A percentile compares a stretch with the other conserved stretches of the same genome.
Conservation (phyloP, 2,329 filamentous ascomycete species). For the Elsinoe fawcettii region DNA sequence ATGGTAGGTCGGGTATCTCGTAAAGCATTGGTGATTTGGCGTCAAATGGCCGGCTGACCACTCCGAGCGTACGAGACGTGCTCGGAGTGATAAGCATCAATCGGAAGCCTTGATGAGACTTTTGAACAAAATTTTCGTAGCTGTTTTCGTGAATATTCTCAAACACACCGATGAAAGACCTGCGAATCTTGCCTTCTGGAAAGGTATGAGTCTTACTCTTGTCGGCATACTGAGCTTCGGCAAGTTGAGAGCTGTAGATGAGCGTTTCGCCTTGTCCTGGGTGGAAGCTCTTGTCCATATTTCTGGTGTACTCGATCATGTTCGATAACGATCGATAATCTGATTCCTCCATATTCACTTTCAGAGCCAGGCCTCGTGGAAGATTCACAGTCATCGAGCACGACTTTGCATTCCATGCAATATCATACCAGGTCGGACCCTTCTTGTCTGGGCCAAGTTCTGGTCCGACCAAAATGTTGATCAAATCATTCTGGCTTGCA, state of each 20-base stretch:
- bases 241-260: constrained; percentile 61
- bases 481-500: constrained; percentile 68
- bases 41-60: constrained; percentile 61
- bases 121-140: constrained; percentile 64
- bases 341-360: constrained; percentile 62
- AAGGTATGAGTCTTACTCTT: constrained; percentile 63
- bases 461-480: constrained; percentile 64
- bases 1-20: constrained; percentile 53
- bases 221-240: constrained; percentile 75
- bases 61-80: constrained; percentile 68
- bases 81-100: constrained; percentile 71
- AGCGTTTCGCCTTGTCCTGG: constrained; percentile 61
- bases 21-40: constrained; percentile 65
- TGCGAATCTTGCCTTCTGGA: constrained; percentile 62
- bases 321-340: constrained; percentile 74
- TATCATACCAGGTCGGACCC: constrained; percentile 71
- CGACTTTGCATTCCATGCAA: constrained; percentile 66
- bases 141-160: constrained; percentile 61
- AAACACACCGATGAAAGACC: constrained; percentile 68
- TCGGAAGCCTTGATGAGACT: constrained; percentile 70
- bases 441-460: constrained; percentile 45
- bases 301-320: constrained; percentile 76
- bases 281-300: constrained; percentile 63
- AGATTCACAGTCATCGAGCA: constrained; percentile 61
- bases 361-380: constrained; percentile 66